Conservation (phyloP, 805 yeast species). For the Nakazawaea populi region DNA sequence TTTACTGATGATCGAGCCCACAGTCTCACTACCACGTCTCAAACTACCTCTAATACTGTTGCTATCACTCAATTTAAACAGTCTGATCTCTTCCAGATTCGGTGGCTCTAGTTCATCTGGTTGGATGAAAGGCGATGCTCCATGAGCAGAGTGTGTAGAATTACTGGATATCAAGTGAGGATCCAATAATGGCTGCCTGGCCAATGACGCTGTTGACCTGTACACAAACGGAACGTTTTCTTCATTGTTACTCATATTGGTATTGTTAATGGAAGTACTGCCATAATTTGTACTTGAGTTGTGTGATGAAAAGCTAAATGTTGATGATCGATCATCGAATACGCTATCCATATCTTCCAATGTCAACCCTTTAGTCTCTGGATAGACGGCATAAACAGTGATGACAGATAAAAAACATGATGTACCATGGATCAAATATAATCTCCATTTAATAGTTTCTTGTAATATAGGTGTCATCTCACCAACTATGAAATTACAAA, state of each 20-base stretch:
- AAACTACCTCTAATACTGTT: constrained; percentile 30
- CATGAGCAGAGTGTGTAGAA: constrained; percentile 10
- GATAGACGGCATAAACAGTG: constrained; percentile 68
- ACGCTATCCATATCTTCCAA: constrained; percentile 90
- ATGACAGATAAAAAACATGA: constrained; percentile 71
- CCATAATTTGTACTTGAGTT: constrained; percentile 5
- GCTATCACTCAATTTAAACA: constrained; percentile 27
- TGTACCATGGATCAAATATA: constrained; percentile 62
- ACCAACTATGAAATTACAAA: constrained; percentile 86
- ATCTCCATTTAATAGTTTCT: constrained; percentile 68
- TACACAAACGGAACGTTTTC: constrained; percentile 11
- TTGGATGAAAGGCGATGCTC: constrained; percentile 15
- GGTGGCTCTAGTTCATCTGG: constrained; percentile 30
- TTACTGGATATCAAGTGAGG: constrained; percentile 8
- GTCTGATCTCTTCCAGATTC: constrained; percentile 27
- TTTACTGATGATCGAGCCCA: constrained; percentile 28
- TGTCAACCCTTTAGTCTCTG: constrained; percentile 86
- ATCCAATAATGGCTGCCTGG: constrained; percentile 19
- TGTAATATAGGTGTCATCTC: constrained; percentile 81
- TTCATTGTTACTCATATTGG: constrained; percentile 4
- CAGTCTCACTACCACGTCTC: constrained; percentile 37
- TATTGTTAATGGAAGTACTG: neutral
- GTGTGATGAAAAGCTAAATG: constrained; percentile 5
- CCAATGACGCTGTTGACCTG: constrained; percentile 16
- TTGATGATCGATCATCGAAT: constrained; percentile 58